Evolutionary conservation across 768 basidiomycete genomes (phyloP), one percentile per base, ranked within the genome.

Genomic region (Strobilomyces dryophilus): DNA sequence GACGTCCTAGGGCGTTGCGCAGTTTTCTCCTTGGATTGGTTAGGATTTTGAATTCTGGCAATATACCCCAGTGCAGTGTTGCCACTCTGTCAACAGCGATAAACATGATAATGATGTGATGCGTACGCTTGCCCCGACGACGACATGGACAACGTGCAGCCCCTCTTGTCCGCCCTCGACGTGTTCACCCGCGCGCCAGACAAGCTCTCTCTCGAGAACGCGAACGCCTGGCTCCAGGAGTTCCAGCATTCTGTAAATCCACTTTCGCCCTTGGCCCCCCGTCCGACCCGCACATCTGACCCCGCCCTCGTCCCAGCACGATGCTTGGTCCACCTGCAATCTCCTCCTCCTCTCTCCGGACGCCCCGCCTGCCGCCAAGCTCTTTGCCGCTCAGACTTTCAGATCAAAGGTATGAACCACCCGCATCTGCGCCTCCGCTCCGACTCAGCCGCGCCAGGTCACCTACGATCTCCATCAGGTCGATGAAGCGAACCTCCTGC

Each of bases 201-300:
- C 77, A 87, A 89, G 63, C 71, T 72, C 15, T 84, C 91, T 17
- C 79, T 97, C 59, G 89, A 91, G 61, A 80, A 79, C 60, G 95
- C 94, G 60, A 98, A 97, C 75, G 74, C 83, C 61, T 98, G 94
- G 94, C 85, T 99, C 57, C 89, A 94, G 76, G 93, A 95, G 72
- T 99, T 98, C 71, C 95, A 99, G 77, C 95, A 98, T 79, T 95
- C 92, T 78, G 95, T 98, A 85, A 88, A 84, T 89, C 78, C 76
- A 76, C 73, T 83, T 83, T 84, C 83, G 78, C 81, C 79, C 82
- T 73, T 82, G 80, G 83, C 65, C 67, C 67, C 52, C 60, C 67
- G 76, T 79, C 77, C 71, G 76, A 72, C 74, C 76, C 63, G 77
- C 77, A 71, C 78, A 77, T 85, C 85, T 87, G 78, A 88, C 82